Conservation (phyloP, 2,329 filamentous ascomycete genomes). For the Colletotrichum agaves region DNA sequence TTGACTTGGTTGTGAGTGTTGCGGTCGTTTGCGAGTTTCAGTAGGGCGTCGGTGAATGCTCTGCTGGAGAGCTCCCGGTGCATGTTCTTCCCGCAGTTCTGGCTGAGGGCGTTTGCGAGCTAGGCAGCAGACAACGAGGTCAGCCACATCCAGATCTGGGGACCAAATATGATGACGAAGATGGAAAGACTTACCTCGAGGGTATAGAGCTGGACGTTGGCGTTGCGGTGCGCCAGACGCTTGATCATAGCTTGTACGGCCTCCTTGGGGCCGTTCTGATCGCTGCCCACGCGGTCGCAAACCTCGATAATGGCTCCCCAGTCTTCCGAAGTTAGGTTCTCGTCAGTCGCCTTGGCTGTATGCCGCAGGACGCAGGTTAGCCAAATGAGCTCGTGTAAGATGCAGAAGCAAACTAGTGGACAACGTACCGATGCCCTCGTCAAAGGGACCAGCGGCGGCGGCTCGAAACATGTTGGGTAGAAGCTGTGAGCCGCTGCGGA, state of each 20-base stretch:
- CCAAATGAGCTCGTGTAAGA: not conserved
- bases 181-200: constrained; percentile 70
- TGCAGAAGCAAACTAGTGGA: not conserved
- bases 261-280: constrained; percentile 76
- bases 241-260: constrained; percentile 92
- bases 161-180: not conserved
- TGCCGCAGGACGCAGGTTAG: constrained; percentile 8
- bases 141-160: not conserved
- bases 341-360: constrained; percentile 85
- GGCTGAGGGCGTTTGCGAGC: constrained; percentile 90
- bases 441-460: constrained; percentile 67
- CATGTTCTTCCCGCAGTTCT: constrained; percentile 88
- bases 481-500: constrained; percentile 31
- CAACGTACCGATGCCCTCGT: constrained; percentile 67
- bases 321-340: constrained; percentile 90
- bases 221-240: constrained; percentile 90
- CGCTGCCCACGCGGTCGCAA: constrained; percentile 67
- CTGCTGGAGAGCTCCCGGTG: constrained; percentile 91
- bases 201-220: constrained; percentile 95
- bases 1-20: constrained; percentile 98
- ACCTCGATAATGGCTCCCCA: constrained; percentile 74
- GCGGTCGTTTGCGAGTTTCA: constrained; percentile 90
- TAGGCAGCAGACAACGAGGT: constrained; percentile 46
- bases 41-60: constrained; percentile 92
- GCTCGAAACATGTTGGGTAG: constrained; percentile 66